phyloP scores from a whole-genome alignment of 2,329 filamentous ascomycete species.

The Hymenotorrendiella dingleyae region DNA sequence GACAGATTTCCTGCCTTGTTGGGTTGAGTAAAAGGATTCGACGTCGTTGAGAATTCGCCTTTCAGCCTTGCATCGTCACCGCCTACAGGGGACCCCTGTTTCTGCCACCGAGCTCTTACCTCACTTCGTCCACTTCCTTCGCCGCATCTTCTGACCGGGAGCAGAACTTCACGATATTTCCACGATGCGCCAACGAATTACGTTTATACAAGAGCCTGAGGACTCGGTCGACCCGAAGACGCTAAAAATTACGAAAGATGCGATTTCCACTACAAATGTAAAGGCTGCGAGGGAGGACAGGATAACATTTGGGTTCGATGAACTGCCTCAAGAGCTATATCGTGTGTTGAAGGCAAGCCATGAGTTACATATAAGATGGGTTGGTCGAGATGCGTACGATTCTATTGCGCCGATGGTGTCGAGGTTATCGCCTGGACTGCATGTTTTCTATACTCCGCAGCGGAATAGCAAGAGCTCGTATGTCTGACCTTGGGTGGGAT shows the following conservation, averaged over 20 bases:
- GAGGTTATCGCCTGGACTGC: constrained; percentile 71
- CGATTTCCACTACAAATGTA: constrained; percentile 53
- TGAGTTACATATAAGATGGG: constrained; percentile 76
- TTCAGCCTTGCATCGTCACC: constrained; percentile 9
- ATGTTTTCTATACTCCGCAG: constrained; percentile 67
- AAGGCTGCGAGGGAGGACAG: constrained; percentile 71
- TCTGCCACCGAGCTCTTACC: constrained; percentile 8
- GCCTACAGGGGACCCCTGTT: constrained; percentile 5
- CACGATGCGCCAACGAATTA: constrained; percentile 71
- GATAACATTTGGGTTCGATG: constrained; percentile 65
- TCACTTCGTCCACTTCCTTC: not conserved
- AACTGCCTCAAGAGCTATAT: constrained; percentile 65
- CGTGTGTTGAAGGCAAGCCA: constrained; percentile 56
- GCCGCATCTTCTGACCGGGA: not conserved
- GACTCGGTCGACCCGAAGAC: constrained; percentile 57
- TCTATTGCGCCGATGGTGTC: constrained; percentile 66
- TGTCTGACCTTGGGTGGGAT: constrained; percentile 4
- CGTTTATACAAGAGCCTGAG: constrained; percentile 66
- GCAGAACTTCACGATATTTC: not conserved
- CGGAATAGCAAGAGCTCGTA: constrained; percentile 20
- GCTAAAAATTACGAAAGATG: constrained; percentile 49
- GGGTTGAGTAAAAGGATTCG: not conserved
- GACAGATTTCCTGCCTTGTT: constrained; percentile 16
- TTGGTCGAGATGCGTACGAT: constrained; percentile 50
- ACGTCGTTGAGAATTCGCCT: constrained; percentile 3